These are phyloP conservation scores for Apiospora malaysiana DNA, from an alignment of 2,329 filamentous ascomycete species.

Conservation along the genomic window DNA sequence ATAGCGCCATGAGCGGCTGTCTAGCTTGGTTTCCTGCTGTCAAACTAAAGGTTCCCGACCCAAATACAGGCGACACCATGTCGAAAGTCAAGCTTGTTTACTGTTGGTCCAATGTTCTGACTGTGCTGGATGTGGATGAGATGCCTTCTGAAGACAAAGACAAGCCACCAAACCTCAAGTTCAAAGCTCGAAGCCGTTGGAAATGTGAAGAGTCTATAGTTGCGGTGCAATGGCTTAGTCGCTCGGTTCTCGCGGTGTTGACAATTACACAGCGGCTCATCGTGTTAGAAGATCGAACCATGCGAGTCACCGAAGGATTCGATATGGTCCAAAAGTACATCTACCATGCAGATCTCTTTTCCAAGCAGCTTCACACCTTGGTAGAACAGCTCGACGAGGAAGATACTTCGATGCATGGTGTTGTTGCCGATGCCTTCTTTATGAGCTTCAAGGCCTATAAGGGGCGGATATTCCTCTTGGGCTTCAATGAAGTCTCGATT, in stretches of 20 bases:
- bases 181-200: constrained; percentile 86
- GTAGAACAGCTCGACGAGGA: constrained; percentile 90
- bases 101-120: constrained; percentile 98
- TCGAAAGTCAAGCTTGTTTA: constrained; percentile 91
- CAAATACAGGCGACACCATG: constrained; percentile 68
- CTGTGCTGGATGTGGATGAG: constrained; percentile 86
- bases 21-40: constrained; percentile 98
- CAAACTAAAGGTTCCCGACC: constrained; percentile 79
- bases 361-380: constrained; percentile 79
- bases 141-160: constrained; percentile 71
- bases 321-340: constrained; percentile 92
- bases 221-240: constrained; percentile 94
- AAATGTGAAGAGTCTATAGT: constrained; percentile 94
- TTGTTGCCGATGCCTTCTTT: constrained; percentile 95
- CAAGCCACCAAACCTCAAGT: constrained; percentile 78
- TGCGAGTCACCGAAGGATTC: constrained; percentile 93
- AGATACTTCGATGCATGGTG: constrained; percentile 88
- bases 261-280: constrained; percentile 94
- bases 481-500: constrained; percentile 92
- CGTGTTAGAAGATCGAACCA: constrained; percentile 85
- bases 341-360: constrained; percentile 90
- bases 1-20: constrained; percentile 91
- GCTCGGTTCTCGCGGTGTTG: constrained; percentile 87
- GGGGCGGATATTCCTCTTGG: constrained; percentile 86
- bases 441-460: constrained; percentile 99